Conservation (phyloP, 129 eudicot genomes). For the Smallanthus sonchifolius region DNA sequence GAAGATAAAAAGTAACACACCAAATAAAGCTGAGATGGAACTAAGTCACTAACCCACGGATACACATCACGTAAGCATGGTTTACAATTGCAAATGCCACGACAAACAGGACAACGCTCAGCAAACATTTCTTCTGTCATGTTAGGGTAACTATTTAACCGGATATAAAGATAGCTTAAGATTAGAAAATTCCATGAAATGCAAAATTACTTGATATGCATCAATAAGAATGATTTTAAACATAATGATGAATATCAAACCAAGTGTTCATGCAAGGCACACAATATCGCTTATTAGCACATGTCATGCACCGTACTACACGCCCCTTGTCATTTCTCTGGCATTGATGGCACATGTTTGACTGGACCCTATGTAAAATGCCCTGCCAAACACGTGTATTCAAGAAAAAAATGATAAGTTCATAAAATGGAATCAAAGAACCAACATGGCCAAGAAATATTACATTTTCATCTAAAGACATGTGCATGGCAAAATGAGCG, state of each 20-base stretch:
- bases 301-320: conserved; percentile 47
- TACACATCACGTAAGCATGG: conserved; percentile 49
- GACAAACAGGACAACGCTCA: conserved; percentile 67
- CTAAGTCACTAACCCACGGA: conserved; percentile 12
- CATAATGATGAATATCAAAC: conserved; percentile 19
- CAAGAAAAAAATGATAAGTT: neutral
- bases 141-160: conserved; percentile 51
- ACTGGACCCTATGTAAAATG: neutral
- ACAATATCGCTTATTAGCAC: conserved; percentile 50
- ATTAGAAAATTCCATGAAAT: too few relatives aligned
- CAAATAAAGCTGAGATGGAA: neutral
- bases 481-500: neutral
- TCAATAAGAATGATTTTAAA: neutral
- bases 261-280: conserved; percentile 47
- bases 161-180: neutral
- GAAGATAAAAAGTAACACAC: neutral
- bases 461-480: neutral
- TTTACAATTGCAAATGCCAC: conserved; percentile 64
- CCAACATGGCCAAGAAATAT: neutral
- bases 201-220: neutral
- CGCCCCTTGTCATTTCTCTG: conserved; percentile 67
- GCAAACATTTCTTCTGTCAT: conserved; percentile 47
- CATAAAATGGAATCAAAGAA: neutral
- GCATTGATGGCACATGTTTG: conserved; percentile 66
- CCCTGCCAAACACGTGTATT: conserved; percentile 22